Percentiles rank a stretch among this genome's conserved stretches.
Conservation (phyloP, 805 yeast species). For the Monosporozyma aerobia region DNA sequence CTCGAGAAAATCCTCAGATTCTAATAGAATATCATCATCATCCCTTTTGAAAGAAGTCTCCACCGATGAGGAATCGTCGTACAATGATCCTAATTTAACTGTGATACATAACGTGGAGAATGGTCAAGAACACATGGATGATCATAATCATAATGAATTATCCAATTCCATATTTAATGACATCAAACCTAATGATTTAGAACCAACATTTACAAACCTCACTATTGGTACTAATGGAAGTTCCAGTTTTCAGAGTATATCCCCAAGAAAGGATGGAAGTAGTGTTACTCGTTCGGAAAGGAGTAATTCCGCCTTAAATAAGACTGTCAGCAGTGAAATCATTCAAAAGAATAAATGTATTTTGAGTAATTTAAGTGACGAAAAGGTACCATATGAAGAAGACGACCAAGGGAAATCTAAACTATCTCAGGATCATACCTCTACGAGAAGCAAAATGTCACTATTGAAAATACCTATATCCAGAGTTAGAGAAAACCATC, state of each 20-base stretch:
- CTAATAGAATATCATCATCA: background rate
- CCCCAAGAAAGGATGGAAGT: background rate
- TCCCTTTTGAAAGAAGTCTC: background rate
- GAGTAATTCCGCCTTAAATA: background rate
- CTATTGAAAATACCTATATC: slow-evolving; percentile 24
- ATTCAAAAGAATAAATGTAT: slow-evolving; percentile 9
- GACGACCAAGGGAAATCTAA: background rate
- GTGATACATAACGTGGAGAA: background rate
- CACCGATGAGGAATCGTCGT: background rate
- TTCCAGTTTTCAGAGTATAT: background rate
- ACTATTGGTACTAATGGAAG: background rate
- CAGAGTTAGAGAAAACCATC: slow-evolving; percentile 16
- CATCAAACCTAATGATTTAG: background rate
- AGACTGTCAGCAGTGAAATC: slow-evolving; percentile 6
- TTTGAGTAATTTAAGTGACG: slow-evolving; percentile 7
- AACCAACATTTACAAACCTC: background rate
- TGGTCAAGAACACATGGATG: background rate
- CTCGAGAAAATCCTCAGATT: slow-evolving; percentile 4
- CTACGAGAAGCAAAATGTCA: slow-evolving; percentile 14
- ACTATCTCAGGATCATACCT: background rate
- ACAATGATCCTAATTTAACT: background rate
- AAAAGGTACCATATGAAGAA: background rate
- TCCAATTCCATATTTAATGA: background rate
- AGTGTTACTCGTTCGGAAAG: background rate
- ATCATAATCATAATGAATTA: background rate